Base-by-base conservation (phyloP, 2,329 filamentous ascomycete genomes). In the Pseudogymnoascus sp. region DNA sequence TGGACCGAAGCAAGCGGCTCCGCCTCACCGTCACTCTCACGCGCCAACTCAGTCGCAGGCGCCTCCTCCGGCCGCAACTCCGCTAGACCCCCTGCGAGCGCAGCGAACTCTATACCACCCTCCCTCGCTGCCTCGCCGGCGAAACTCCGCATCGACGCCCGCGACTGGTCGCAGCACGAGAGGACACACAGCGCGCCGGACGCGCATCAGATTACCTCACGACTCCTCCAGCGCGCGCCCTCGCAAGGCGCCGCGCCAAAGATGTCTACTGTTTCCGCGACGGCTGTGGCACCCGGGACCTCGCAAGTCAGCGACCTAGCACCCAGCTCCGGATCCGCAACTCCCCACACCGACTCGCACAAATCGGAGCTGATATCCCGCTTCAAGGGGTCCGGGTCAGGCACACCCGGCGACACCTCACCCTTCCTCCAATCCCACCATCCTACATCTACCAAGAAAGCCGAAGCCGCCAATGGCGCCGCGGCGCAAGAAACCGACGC, bases 1-100 rank as follows among this genome's bases (percentile, higher is more conserved):
- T 88, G 86, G 86, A 83, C 88, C 44, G 86, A 89, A 74, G 84
- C 85, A 64, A 87, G 84, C 73, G 80, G 79, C 56, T 86, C 83
- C 63, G 85, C 84, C 61, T 87, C 84, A 10, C 85, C 85, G 4
- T 82, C 84, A 66, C 74, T 83, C 53, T 82, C 81, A 11, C 75
- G 81, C 64, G 78, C 69, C 73, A 63, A 79, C 25, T 84, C 82
- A 2, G 74, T 82, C 34, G 78, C 78, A 64, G 79, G 79, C 65
- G 14, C 70, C 69, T 46, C 65, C 73, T 81, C 78, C 67, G 79
- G 75, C 18, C 80, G 79, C 62, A 79, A 78, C 11, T 82, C 78
- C 31, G 73, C 78, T 28, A 80, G 76, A 68, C 75, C 73, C 56
- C 70, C 68, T 16, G 68, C 67, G 6, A 75, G 71, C 66, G 70